These are phyloP conservation scores for Galeopsis tetrahit DNA, from an alignment of 257 asterid species.

Conservation along the genomic window DNA sequence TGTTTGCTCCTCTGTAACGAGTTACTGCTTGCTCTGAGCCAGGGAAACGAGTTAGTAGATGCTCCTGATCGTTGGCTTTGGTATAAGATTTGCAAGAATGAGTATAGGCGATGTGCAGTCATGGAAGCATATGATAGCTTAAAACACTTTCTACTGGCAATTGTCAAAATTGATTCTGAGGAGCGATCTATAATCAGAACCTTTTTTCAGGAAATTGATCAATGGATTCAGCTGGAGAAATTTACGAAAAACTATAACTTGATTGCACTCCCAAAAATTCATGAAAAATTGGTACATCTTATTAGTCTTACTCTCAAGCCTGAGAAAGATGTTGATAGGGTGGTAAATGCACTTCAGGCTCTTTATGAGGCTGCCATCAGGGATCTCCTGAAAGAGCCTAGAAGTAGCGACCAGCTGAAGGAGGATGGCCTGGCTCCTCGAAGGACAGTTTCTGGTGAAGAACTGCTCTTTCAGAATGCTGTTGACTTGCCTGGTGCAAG, in stretches of 20 bases:
- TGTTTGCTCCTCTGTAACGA: conserved; percentile 95
- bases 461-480: conserved; percentile 81
- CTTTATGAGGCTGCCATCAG: conserved; percentile 92
- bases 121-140: conserved; percentile 86
- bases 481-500: conserved; percentile 73
- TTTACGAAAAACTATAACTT: conserved; percentile 76
- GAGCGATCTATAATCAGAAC: conserved; percentile 84
- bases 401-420: conserved; percentile 71
- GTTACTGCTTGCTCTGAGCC: conserved; percentile 90
- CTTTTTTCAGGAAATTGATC: conserved; percentile 86
- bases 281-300: conserved; percentile 80
- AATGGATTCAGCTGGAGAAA: conserved; percentile 77
- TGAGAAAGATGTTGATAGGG: conserved; percentile 63
- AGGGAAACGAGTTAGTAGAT: conserved; percentile 94
- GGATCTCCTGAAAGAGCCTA: conserved; percentile 79
- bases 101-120: conserved; percentile 94
- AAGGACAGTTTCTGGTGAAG: conserved; percentile 57
- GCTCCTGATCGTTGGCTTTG: conserved; percentile 99
- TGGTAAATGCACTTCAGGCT: conserved; percentile 95
- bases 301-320: conserved; percentile 70
- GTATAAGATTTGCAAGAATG: conserved; percentile 83
- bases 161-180: conserved; percentile 72
- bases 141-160: conserved; percentile 72
- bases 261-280: conserved; percentile 68
- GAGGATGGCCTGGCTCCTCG: conserved; percentile 95